Evolutionary conservation across 371 early-diverging fungal genomes (phyloP).

Genomic region (Mucor piriformis): DNA sequence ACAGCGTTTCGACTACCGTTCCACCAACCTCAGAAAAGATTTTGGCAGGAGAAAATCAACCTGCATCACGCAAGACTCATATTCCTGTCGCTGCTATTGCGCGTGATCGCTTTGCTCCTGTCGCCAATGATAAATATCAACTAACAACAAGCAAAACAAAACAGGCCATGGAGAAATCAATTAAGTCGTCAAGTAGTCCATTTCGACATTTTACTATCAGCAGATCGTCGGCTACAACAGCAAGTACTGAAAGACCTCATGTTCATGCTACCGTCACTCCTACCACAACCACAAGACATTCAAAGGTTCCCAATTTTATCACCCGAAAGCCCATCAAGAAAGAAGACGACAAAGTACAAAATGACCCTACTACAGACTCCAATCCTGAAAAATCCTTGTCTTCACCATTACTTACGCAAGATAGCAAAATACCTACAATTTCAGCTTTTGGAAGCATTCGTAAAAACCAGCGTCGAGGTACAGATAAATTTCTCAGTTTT

Average conservation of each 20-base stretch:
- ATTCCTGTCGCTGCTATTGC: conserved; percentile 2
- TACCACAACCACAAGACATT: background rate
- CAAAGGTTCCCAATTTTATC: conserved; percentile 20
- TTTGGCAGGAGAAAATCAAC: conserved; percentile 8
- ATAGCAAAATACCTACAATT: background rate
- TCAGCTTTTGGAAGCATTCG: conserved; percentile 11
- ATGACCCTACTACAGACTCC: background rate
- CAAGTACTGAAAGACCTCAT: background rate
- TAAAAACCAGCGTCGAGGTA: conserved; percentile 17
- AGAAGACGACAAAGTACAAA: conserved; percentile 8
- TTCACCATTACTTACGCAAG: background rate
- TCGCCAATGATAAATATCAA: conserved; percentile 14
- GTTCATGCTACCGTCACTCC: conserved; percentile 3
- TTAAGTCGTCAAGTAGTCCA: background rate
- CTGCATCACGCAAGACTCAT: conserved; percentile 12
- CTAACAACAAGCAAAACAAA: background rate
- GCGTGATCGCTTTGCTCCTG: conserved; percentile 15
- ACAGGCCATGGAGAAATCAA: background rate
- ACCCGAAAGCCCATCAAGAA: conserved; percentile 20
- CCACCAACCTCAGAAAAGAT: conserved; percentile 1
- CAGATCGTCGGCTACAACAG: conserved; percentile 9
- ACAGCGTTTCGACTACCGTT: conserved; percentile 6
- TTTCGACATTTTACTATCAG: conserved; percentile 9
- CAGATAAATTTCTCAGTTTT: conserved; percentile 27
- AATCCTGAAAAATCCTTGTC: conserved; percentile 17